phyloP scores from a whole-genome alignment of 257 asterid genomes.

The Scutellaria baicalensis region DNA sequence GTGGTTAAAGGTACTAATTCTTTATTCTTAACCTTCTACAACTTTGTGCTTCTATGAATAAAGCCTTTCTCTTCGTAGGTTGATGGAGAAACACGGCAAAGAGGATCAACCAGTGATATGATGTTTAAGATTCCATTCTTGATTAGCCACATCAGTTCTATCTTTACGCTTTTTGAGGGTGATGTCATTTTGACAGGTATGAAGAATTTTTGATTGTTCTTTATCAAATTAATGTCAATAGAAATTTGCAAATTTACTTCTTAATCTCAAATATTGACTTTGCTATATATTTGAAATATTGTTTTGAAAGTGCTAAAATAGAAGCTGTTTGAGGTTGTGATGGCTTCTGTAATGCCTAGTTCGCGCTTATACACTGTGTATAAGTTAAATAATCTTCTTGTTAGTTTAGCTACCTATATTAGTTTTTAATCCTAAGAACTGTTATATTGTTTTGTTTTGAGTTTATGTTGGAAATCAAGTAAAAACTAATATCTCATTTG shows the following conservation, averaged over 20 bases:
- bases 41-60: background rate
- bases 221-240: background rate
- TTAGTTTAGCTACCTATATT: too few relatives aligned
- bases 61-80: slow-evolving; percentile 43
- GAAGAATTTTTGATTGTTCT: background rate
- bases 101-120: slow-evolving; percentile 88
- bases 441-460: too few relatives aligned
- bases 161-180: slow-evolving; percentile 93
- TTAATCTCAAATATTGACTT: background rate
- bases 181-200: slow-evolving; percentile 90
- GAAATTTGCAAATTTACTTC: background rate
- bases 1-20: slow-evolving; percentile 73
- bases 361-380: background rate
- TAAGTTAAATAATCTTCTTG: too few relatives aligned
- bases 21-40: background rate
- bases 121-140: slow-evolving; percentile 91
- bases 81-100: slow-evolving; percentile 85
- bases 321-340: background rate
- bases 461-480: too few relatives aligned
- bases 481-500: too few relatives aligned
- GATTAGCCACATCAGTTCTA: slow-evolving; percentile 93
- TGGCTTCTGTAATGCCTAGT: background rate
- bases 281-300: background rate
- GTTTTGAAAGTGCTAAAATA: too few relatives aligned
- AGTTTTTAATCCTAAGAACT: too few relatives aligned